phyloP scores from a whole-genome alignment of 768 basidiomycete species.

The Leccinum aurantiacum region DNA sequence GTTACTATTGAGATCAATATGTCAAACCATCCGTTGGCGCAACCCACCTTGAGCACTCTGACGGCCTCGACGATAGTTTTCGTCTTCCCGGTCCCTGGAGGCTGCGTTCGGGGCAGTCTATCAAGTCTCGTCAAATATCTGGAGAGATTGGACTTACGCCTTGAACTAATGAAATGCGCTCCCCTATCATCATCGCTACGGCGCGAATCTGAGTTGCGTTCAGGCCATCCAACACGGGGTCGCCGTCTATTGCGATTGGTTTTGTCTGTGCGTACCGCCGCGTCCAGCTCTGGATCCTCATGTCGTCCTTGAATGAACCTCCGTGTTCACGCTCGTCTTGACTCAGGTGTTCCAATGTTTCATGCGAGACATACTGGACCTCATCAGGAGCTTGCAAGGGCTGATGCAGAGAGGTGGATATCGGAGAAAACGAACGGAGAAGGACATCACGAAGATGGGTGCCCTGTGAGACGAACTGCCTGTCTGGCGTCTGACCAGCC shows the following conservation, averaged over 20 bases:
- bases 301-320: constrained; percentile 68
- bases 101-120: constrained; percentile 42
- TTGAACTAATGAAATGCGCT: constrained; percentile 79
- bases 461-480: constrained; percentile 61
- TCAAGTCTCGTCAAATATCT: background rate
- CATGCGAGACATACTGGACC: constrained; percentile 37
- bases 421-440: constrained; percentile 52
- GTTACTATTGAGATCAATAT: constrained; percentile 1
- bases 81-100: constrained; percentile 92
- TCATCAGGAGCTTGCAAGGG: constrained; percentile 42
- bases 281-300: constrained; percentile 82
- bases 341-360: constrained; percentile 39
- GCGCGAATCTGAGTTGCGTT: constrained; percentile 81
- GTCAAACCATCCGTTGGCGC: background rate
- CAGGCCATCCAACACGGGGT: constrained; percentile 63
- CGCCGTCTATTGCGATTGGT: constrained; percentile 72
- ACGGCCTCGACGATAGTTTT: constrained; percentile 87
- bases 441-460: constrained; percentile 73
- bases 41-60: constrained; percentile 68
- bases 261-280: constrained; percentile 56
- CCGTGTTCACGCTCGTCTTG: constrained; percentile 24
- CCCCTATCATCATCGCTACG: constrained; percentile 83
- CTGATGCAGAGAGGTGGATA: constrained; percentile 25
- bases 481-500: constrained; percentile 28
- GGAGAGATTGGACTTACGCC: constrained; percentile 54